Conservation (phyloP, 2,329 filamentous ascomycete species). For the Botrytis galanthina region DNA sequence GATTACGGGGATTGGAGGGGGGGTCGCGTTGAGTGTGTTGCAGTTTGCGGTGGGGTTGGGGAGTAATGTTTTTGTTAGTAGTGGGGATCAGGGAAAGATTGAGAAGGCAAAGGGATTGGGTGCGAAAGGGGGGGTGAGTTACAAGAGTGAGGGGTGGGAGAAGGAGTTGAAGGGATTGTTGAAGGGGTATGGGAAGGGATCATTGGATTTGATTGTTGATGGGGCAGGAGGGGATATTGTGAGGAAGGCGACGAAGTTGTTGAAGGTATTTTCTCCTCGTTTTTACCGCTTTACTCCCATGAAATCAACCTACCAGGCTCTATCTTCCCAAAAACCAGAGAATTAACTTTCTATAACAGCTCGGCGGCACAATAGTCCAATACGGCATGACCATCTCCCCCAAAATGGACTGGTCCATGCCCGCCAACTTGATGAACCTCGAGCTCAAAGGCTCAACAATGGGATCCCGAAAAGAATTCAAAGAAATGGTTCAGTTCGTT, state of each 20-base stretch:
- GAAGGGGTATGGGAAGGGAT: conserved; percentile 59
- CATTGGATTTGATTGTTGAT: conserved; percentile 81
- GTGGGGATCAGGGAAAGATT: conserved; percentile 66
- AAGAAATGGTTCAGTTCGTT: conserved; percentile 87
- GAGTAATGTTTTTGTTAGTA: conserved; percentile 41
- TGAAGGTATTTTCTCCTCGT: conserved; percentile 54
- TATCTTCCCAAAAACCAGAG: not conserved
- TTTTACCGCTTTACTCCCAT: not conserved
- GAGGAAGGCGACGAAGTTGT: conserved; percentile 61
- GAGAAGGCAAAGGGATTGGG: conserved; percentile 68
- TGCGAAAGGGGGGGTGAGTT: conserved; percentile 77
- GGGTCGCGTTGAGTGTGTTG: conserved; percentile 79
- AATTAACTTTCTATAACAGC: conserved; percentile 38
- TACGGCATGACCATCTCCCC: conserved; percentile 91
- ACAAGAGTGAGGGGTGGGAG: conserved; percentile 79
- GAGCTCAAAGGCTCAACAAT: conserved; percentile 86
- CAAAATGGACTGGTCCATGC: conserved; percentile 84
- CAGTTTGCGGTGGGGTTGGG: conserved; percentile 75
- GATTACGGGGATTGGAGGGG: conserved; percentile 88
- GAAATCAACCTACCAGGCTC: not conserved
- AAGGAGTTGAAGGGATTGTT: conserved; percentile 65
- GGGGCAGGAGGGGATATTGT: conserved; percentile 86
- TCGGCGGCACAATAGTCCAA: conserved; percentile 76
- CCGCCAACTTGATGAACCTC: conserved; percentile 80
- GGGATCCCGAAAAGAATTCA: conserved; percentile 86